phyloP scores from a whole-genome alignment of 2,329 filamentous ascomycete species.

The Trichophyton mentagrophytes region DNA sequence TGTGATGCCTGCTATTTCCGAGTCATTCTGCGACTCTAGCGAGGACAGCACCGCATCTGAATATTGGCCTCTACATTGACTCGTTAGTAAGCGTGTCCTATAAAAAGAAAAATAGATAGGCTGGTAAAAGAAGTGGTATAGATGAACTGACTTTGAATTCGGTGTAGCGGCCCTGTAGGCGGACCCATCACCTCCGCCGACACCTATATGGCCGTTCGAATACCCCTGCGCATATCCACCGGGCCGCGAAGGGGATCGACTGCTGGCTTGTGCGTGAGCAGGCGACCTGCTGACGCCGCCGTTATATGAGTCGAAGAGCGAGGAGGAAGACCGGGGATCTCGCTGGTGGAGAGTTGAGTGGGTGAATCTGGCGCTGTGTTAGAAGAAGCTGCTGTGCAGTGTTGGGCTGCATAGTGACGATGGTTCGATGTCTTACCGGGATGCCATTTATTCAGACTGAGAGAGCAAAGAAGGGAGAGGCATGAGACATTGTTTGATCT shows the following conservation, averaged over 20 bases:
- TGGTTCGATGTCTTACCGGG: constrained; percentile 6
- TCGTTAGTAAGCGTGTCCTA: neutral
- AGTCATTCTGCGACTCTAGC: constrained; percentile 90
- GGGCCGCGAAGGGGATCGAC: constrained; percentile 26
- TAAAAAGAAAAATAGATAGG: neutral
- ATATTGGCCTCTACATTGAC: constrained; percentile 57
- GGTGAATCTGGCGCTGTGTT: constrained; percentile 43
- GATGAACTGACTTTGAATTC: constrained; percentile 46
- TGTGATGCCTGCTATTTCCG: constrained; percentile 76
- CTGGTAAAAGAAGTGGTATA: neutral
- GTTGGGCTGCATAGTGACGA: neutral
- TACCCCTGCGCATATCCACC: constrained; percentile 20
- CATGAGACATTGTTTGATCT: neutral
- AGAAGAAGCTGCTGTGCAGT: neutral
- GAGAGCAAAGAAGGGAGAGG: neutral
- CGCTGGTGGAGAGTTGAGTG: constrained; percentile 56
- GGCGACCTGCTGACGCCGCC: constrained; percentile 33
- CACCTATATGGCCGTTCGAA: constrained; percentile 11
- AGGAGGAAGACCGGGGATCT: constrained; percentile 53
- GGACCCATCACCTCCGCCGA: constrained; percentile 17
- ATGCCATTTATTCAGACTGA: constrained; percentile 10
- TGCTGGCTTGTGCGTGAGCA: constrained; percentile 9
- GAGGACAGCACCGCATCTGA: constrained; percentile 83
- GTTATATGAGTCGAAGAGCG: constrained; percentile 64
- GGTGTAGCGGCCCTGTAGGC: constrained; percentile 56